Conservation (phyloP, 495 filamentous ascomycete species). For the Xylaria acuta region DNA sequence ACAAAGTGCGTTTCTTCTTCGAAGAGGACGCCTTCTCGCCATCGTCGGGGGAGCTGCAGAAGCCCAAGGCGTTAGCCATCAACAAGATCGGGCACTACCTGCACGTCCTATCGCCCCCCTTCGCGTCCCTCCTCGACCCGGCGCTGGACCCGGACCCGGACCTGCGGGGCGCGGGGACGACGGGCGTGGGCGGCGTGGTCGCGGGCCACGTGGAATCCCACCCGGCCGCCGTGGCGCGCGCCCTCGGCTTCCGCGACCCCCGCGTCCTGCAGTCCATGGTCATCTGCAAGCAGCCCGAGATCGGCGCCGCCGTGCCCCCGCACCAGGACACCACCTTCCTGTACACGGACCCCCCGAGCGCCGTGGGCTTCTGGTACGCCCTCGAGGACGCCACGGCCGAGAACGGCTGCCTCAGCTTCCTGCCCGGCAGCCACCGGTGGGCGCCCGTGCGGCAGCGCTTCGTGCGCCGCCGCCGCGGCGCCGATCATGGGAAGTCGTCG, state of each 20-base stretch:
- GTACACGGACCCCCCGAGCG: conserved; percentile 88
- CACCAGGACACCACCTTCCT: conserved; percentile 94
- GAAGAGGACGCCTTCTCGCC: conserved; percentile 81
- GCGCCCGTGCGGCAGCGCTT: conserved; percentile 71
- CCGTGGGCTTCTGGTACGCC: conserved; percentile 95
- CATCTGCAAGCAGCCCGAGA: conserved; percentile 97
- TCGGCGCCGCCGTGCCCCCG: conserved; percentile 83
- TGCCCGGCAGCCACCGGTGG: conserved; percentile 76
- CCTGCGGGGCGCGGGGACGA: conserved; percentile 32
- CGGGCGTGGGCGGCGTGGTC: conserved; percentile 19
- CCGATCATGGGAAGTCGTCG: conserved; percentile 48
- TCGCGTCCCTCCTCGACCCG: conserved; percentile 64
- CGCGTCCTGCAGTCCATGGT: conserved; percentile 87
- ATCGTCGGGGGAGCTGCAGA: conserved; percentile 59
- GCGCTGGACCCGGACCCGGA: conserved; percentile 54
- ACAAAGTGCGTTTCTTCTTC: conserved; percentile 97
- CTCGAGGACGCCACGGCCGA: conserved; percentile 84
- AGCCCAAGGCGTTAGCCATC: conserved; percentile 81
- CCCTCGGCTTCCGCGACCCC: conserved; percentile 77
- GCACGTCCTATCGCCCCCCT: conserved; percentile 75
- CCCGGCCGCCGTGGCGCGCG: conserved; percentile 68
- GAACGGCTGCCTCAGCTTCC: conserved; percentile 90
- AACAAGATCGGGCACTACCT: conserved; percentile 98
- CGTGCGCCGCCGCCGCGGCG: conserved; percentile 67
- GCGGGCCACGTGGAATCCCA: conserved; percentile 35